phyloP scores from a whole-genome alignment of 1,284 basidiomycete genomes.

The Rhizopogon hawkerae region DNA sequence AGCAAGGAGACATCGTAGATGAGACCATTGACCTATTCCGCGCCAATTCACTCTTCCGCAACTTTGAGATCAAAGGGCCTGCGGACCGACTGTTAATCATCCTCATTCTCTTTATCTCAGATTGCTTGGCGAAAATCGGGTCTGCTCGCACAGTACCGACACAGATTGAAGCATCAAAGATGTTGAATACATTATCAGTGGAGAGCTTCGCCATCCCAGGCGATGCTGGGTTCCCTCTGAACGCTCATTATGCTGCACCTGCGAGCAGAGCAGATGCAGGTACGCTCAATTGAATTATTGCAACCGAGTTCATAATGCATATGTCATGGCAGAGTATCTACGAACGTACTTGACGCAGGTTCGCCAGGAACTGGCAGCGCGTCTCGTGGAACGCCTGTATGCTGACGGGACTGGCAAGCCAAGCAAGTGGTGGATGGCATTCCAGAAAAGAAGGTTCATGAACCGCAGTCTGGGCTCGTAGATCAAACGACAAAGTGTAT shows the following conservation, averaged over 20 bases:
- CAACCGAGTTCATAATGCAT: conserved; percentile 1
- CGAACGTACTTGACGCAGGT: conserved; percentile 89
- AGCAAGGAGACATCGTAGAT: conserved; percentile 85
- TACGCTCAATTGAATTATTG: conserved; percentile 32
- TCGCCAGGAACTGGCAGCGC: conserved; percentile 82
- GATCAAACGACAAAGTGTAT: conserved; percentile 8
- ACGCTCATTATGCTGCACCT: conserved; percentile 85
- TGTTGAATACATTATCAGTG: conserved; percentile 84
- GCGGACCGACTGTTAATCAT: conserved; percentile 96
- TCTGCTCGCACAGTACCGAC: conserved; percentile 54
- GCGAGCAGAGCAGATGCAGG: conserved; percentile 75
- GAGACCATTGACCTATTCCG: conserved; percentile 97
- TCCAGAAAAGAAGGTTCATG: conserved; percentile 96
- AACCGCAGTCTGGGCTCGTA: conserved; percentile 72
- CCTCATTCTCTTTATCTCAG: conserved; percentile 96
- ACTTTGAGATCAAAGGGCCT: conserved; percentile 99
- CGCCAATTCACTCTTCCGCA: conserved; percentile 98
- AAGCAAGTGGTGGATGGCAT: conserved; percentile 99
- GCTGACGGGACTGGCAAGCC: conserved; percentile 80
- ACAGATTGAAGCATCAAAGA: conserved; percentile 84
- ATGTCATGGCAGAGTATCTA: conserved; percentile 57
- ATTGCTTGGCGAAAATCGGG: conserved; percentile 89
- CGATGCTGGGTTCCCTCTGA: conserved; percentile 92
- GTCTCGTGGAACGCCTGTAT: conserved; percentile 86
- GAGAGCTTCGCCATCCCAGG: conserved; percentile 93